A percentile compares a stretch with the other conserved stretches of the same genome.
phyloP scores from a whole-genome alignment of 2,329 filamentous ascomycete species.

The Apiospora phragmitis region DNA sequence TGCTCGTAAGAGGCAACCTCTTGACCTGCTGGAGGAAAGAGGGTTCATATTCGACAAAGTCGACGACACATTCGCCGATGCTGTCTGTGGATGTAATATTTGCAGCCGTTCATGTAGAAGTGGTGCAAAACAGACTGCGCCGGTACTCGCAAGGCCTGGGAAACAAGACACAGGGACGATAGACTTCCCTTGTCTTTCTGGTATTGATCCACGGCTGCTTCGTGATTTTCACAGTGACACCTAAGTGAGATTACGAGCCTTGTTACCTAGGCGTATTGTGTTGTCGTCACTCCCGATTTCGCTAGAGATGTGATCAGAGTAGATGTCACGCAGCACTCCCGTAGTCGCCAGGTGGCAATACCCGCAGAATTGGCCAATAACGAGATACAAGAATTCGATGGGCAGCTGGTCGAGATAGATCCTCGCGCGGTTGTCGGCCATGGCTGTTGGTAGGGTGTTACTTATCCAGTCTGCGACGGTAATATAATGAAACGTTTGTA shows the following conservation, averaged over 20 bases:
- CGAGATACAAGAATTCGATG: not conserved
- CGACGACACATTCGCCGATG: not conserved
- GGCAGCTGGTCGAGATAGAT: not conserved
- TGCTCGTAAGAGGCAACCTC: not conserved
- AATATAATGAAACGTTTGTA: not conserved
- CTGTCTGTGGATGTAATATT: not conserved
- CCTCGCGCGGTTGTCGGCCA: not conserved
- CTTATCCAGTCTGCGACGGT: not conserved
- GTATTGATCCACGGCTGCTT: not conserved
- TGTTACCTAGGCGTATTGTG: not conserved
- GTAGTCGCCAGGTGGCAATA: not conserved
- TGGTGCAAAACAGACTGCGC: not conserved
- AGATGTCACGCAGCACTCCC: not conserved
- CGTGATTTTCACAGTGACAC: not conserved
- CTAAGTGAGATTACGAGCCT: not conserved
- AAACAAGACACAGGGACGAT: not conserved
- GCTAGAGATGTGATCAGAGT: too few species aligned
- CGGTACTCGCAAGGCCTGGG: not conserved
- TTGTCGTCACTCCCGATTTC: not conserved
- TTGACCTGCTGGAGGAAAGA: not conserved
- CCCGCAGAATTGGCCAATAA: not conserved
- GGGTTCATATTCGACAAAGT: not conserved
- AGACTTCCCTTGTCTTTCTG: not conserved
- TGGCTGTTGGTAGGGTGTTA: not conserved
- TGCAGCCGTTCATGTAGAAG: not conserved